Evolutionary conservation across 176 grass and related monocot genomes (phyloP).

Genomic region (Oryza rufipogon): DNA sequence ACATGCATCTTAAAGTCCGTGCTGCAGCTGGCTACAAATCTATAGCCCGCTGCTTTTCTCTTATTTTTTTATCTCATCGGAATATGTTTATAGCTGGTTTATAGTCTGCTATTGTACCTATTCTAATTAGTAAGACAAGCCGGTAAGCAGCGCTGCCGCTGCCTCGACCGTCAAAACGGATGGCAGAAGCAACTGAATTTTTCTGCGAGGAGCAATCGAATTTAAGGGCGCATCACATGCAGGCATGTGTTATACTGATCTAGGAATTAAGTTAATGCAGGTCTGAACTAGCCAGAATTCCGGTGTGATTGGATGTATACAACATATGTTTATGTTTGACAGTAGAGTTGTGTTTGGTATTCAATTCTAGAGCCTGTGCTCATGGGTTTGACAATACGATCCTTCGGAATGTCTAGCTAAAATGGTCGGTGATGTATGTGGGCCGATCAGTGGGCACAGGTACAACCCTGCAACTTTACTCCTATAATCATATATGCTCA

Average conservation of each 20-base stretch:
- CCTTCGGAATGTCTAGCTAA: not conserved
- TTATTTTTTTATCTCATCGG: no score
- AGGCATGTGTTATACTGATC: conserved; percentile 26
- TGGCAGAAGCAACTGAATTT: not conserved
- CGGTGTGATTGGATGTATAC: not conserved
- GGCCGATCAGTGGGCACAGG: no score
- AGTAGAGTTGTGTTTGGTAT: not conserved
- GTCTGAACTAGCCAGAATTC: not conserved
- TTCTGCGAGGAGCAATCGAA: conserved; percentile 10
- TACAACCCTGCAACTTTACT: no score
- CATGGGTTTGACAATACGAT: not conserved
- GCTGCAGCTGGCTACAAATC: no score
- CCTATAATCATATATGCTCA: no score
- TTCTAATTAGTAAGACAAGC: no score
- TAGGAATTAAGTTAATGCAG: conserved; percentile 13
- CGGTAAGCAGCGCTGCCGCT: no score
- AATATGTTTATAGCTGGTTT: no score
- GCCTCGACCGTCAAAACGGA: not conserved
- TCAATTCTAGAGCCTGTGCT: not conserved
- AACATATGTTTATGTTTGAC: not conserved
- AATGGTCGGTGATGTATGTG: not conserved
- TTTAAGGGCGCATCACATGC: not conserved
- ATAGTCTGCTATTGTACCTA: no score
- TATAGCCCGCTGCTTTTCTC: no score
- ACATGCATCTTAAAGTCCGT: no score